Conservation (phyloP, 176 grass and related monocot species). For the Saccharum officinarum region DNA sequence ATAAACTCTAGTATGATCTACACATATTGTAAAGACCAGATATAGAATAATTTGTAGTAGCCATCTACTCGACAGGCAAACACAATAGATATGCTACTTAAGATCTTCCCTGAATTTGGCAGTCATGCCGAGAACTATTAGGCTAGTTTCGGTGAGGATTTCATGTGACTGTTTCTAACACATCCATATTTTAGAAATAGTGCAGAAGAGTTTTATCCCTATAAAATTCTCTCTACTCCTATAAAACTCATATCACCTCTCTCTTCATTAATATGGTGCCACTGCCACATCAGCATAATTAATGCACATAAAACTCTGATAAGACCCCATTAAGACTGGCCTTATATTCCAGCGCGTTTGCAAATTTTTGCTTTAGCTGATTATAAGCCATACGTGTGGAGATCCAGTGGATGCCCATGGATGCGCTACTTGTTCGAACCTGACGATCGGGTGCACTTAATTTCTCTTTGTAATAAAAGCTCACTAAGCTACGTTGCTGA, state of each 20-base stretch:
- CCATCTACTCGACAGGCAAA: slow-evolving; percentile 35
- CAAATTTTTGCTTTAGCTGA: background rate
- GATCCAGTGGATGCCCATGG: slow-evolving; percentile 10
- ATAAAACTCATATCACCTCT: too few species aligned
- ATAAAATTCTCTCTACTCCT: too few species aligned
- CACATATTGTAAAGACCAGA: background rate
- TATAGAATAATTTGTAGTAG: slow-evolving; percentile 28
- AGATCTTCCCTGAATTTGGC: background rate
- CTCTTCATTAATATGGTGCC: too few species aligned
- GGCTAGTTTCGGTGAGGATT: too few species aligned
- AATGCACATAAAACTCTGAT: too few species aligned
- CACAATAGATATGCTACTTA: slow-evolving; percentile 16
- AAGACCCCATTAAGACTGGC: too few species aligned
- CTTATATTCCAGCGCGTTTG: background rate
- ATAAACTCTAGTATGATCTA: slow-evolving; percentile 5
- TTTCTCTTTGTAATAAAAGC: background rate
- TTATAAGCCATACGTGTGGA: background rate
- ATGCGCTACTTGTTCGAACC: background rate
- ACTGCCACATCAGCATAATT: too few species aligned
- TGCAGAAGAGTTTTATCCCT: too few species aligned
- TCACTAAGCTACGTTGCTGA: too few species aligned
- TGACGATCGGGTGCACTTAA: background rate
- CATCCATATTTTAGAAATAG: too few species aligned
- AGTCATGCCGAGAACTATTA: background rate
- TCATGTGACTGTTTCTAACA: too few species aligned